phyloP scores from a whole-genome alignment of 371 early-diverging fungal genomes.

The Massospora cicadina region DNA sequence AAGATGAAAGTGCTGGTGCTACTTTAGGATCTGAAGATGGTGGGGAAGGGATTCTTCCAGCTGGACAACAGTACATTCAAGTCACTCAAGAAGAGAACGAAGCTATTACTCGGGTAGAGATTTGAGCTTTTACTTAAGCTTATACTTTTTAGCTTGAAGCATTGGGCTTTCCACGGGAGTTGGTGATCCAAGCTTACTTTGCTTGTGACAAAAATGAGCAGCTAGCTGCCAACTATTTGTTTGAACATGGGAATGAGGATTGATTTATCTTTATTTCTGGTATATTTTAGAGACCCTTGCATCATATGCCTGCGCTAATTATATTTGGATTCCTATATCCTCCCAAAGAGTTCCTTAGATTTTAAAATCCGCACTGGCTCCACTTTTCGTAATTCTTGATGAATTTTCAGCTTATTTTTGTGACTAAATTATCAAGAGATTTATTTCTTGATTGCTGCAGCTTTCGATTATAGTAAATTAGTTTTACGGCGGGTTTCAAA shows the following conservation, averaged over 20 bases:
- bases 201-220: conserved; percentile 97
- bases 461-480: too few species aligned
- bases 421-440: too few species aligned
- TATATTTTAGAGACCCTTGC: background rate
- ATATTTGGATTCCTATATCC: background rate
- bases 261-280: background rate
- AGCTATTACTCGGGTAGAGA: background rate
- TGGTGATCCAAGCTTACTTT: conserved; percentile 82
- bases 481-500: too few species aligned
- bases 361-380: background rate
- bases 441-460: too few species aligned
- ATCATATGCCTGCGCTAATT: background rate
- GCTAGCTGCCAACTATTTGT: conserved; percentile 87
- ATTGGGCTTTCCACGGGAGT: conserved; percentile 70
- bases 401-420: too few species aligned
- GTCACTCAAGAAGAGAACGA: conserved; percentile 1
- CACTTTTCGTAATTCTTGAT: too few species aligned
- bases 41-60: conserved; percentile 11
- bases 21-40: conserved; percentile 18
- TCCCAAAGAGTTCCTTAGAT: background rate
- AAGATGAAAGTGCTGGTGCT: conserved; percentile 15
- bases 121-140: background rate
- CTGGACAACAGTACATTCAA: background rate
- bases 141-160: conserved; percentile 39
- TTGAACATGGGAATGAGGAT: conserved; percentile 41